These are phyloP conservation scores for Polychaeton citri DNA, from an alignment of 2,329 filamentous ascomycete genomes.

Conservation along the genomic window DNA sequence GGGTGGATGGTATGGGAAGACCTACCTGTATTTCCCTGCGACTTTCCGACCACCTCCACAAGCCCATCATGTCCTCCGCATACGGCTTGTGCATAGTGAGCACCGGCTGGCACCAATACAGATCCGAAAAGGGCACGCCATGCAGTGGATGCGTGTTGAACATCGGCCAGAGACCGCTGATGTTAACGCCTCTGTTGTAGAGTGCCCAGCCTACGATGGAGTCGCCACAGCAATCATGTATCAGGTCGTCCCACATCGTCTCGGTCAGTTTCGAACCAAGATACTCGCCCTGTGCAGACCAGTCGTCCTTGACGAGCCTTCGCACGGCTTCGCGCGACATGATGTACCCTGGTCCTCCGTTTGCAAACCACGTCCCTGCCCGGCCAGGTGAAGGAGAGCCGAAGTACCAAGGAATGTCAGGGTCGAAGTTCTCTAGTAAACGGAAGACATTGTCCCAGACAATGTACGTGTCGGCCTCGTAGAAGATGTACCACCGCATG, in stretches of 20 bases:
- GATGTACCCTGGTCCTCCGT: constrained; percentile 37
- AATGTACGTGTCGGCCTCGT: constrained; percentile 39
- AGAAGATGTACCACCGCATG: constrained; percentile 40
- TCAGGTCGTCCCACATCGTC: constrained; percentile 27
- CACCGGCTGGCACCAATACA: constrained; percentile 40
- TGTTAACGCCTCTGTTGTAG: constrained; percentile 26
- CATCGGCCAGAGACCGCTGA: constrained; percentile 37
- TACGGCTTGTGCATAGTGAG: constrained; percentile 37
- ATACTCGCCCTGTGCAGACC: constrained; percentile 24
- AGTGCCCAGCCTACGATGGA: constrained; percentile 36
- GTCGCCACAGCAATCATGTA: constrained; percentile 38
- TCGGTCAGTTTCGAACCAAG: constrained; percentile 20
- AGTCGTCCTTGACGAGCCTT: constrained; percentile 22
- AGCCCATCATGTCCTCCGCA: constrained; percentile 33
- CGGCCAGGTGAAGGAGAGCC: constrained; percentile 34
- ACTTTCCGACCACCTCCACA: constrained; percentile 36
- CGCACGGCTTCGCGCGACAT: constrained; percentile 34
- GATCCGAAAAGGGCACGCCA: constrained; percentile 32
- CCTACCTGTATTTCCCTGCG: constrained; percentile 12
- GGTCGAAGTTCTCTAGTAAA: constrained; percentile 33
- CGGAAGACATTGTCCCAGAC: constrained; percentile 31
- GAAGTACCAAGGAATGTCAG: constrained; percentile 29
- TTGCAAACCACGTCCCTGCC: constrained; percentile 29
- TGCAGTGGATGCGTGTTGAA: constrained; percentile 38
- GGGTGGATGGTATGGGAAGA: neutral